Evolutionary conservation across 75 land plant species (phyloP), one percentile per base, ranked within the genome.

Genomic region (Chamaecyparis obtusa): DNA sequence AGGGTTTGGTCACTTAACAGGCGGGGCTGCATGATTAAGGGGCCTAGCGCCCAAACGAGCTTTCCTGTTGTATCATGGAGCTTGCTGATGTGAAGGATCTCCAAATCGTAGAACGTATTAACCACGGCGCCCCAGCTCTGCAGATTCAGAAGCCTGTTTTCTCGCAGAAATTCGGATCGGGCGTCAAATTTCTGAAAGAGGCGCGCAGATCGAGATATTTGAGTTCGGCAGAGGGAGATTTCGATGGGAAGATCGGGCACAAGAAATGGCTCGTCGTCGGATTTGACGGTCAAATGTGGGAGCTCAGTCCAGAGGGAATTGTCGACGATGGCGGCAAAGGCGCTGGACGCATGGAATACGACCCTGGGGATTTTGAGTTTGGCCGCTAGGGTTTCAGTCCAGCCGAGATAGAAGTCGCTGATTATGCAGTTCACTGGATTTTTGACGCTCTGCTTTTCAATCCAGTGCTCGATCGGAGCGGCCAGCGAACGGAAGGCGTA

Each of bases 341-440:
- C 87, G 46, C 41, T 77, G 27, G 87, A 77, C 15, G 84, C 21
- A 32, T 44, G 16, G 48, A 86, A 86, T n/a, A 44, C 27, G 41
- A 48, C 10, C 30, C 85, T 17, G 32, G 55, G 82, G 19, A 87
- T 44, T 37, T 37, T 83, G 39, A 30, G 6, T 48, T 87, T 87
- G 6, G 19, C 15, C 5, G 87, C 27, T 1, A 80, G 49, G 9
- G 37, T 19, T 30, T 79, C 33, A 0, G 87, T 87, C 87, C 87
- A 87, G 3, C 41, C 32, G 9, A 87, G 79, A 27, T 43, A 49
- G 54, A 79, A 46, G 27, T 87, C 87, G 55, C 32, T 74, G 48
- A 80, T 82, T 1, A 87, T 87, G 81, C 87, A 87, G 15, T 17
- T 86, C 39, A 86, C 69, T 9, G 85, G 82, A 17, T 24, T 36